Evolutionary conservation across 1,284 basidiomycete genomes (phyloP), one percentile per base, ranked within the genome.

Genomic region (Agaricales sp.): DNA sequence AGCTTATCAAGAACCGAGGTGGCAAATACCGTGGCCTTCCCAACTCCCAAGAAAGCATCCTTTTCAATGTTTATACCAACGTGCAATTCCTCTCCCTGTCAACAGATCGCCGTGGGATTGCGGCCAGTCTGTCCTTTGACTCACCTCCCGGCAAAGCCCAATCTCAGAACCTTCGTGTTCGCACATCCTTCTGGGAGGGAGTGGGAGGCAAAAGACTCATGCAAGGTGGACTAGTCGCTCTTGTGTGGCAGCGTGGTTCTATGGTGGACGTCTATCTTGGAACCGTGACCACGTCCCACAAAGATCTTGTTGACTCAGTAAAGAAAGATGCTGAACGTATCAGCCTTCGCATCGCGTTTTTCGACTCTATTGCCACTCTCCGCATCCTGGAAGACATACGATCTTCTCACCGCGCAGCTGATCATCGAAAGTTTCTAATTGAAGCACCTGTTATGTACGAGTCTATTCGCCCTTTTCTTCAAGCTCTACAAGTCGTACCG

Each of bases 391-490:
- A 68, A 24, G 58, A 63, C 20, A 53, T 76, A 43, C 55, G 49
- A 12, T 46, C 52, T 2, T 52, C 55, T 23, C 41, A 44, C 12
- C 46, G 50, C 25, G 20, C 37, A 2, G 54, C 52, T 2, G 49
- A 58, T 47, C 57, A 56, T 44, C 46, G 25, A n/a, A 47, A 41
- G n/a, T 50, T 50, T 38, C 63, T 82, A 6, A 61, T 82, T n/a
- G 82, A 84, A 53, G 68, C 72, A 0, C 69, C 75, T 0, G 71
- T 82, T 38, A 68, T 84, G 67, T 82, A 74, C 49, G 79, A 80
- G 50, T 64, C 77, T 0, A 71, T 80, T 25, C 67, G 77, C 2
- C 82, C 82, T 0, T 83, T 83, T 61, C 65, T 85, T 6, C 68
- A 79, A 45, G 70, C 75, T 0, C 64, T 84, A 13, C 63, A 64